Base-by-base conservation (phyloP, 192 early-diverging fungal genomes). In the Oehlia diaphana region DNA sequence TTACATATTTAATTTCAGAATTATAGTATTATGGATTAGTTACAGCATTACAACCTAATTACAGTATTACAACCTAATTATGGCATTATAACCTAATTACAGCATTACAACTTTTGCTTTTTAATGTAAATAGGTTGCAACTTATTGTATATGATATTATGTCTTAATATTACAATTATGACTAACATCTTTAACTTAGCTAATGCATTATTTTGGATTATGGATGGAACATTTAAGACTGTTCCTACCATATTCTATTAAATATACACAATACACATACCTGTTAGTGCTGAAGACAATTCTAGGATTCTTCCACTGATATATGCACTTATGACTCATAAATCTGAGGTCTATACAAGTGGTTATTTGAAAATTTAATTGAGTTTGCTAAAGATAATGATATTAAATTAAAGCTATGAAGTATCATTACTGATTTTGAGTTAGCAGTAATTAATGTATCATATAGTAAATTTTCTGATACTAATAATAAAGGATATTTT, bases 391-490 rank as follows among this genome's bases (percentile, higher is more conserved):
- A 53, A 61, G 72, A 74, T 2, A 28, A 33, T 35, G 0, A 62
- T 33, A 26, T 74, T 61, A 0, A 53, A 58, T 23, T 74, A 4
- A 28, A 26, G 4, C 26, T 23, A 13, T 2, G 3, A 31, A 61
- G 14, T 12, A 74, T 74, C 2, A 31, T 74, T 23, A 74, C 72
- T 0, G 72, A 74, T 74, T 74, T 74, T 74, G 72, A 74, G 13
- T 21, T 28, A 0, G 72, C 72, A 35, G 49, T 53, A 9, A 74
- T 74, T 14, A 50, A 61, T 74, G 50, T 37, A n/a, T 50, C 72
- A 3, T 1, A 10, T 74, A 4, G 9, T 37, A 14, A 19, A 61
- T 74, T 61, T 33, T 31, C 23, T n/a, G 50, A 23, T 74, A n/a
- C 61, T 31, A 50, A 13, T 16, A 74, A 74, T 16, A 74, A 74